Evolutionary conservation across 2,329 filamentous ascomycete genomes (phyloP), one percentile per base, ranked within the genome.

Genomic region (Ilyonectria mors-panacis): DNA sequence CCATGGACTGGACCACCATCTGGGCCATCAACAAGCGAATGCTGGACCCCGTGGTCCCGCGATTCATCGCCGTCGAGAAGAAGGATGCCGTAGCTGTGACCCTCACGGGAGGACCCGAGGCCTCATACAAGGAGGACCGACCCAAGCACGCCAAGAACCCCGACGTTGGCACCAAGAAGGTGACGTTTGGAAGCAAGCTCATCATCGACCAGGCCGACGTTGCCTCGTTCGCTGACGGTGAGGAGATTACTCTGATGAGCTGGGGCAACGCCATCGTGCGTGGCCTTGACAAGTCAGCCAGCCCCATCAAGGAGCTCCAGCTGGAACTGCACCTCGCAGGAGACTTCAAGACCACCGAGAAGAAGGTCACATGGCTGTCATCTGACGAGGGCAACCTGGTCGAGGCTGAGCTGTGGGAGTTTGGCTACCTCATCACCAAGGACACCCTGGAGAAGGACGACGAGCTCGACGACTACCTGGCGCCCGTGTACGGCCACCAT

Each of bases 291-390:
- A 81, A 83, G 33, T 81, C 82, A 19, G 85, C 85, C 15, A 62
- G 59, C 12, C 84, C 88, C 54, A 90, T 97, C 75, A 92, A 90
- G 13, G 85, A 83, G 39, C 86, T 97, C 44, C 92, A 93, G 65
- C 86, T 96, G 60, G 94, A 97, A 82, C 89, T 98, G n/a, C 92
- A 98, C 81, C 89, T 98, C 56, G 90, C 93, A 75, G 95, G 95
- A 63, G 95, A 98, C 80, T 93, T 98, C 81, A 97, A 97, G 86
- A 92, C 93, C 78, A 98, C 95, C 0, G 91, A 94, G 77, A 98
- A 98, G 89, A 98, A 98, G 87, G 90, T 98, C 42, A 98, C 95
- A 1, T 98, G 95, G 95, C 85, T 98, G 54, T 92, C 94, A 1
- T 88, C 87, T 1, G 89, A 93, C 72, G 89, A 88, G 50, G 93